phyloP scores from a whole-genome alignment of 495 filamentous ascomycete species.

The Penicillium egyptiacum region DNA sequence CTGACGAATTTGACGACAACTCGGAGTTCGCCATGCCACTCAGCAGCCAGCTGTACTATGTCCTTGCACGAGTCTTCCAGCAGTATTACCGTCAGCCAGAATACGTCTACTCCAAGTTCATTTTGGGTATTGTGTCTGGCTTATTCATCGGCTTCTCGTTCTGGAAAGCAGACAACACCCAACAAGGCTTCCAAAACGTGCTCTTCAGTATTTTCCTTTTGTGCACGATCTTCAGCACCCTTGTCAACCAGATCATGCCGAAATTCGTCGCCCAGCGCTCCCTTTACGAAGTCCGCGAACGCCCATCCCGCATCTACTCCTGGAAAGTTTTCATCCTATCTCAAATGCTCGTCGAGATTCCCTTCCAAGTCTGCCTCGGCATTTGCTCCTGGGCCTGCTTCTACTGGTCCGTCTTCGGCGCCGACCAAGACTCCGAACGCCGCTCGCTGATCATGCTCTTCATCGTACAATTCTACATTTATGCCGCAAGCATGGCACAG shows the following conservation, averaged over 20 bases:
- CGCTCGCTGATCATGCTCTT: slow-evolving; percentile 54
- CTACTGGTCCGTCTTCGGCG: slow-evolving; percentile 48
- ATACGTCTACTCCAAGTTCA: slow-evolving; percentile 51
- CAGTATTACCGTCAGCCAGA: slow-evolving; percentile 54
- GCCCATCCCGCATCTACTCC: slow-evolving; percentile 49
- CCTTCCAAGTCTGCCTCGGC: slow-evolving; percentile 46
- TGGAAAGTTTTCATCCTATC: slow-evolving; percentile 54
- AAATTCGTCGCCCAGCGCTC: slow-evolving; percentile 48
- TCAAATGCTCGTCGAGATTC: slow-evolving; percentile 52
- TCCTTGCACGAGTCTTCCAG: slow-evolving; percentile 46
- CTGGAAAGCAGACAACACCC: slow-evolving; percentile 62
- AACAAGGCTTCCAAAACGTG: slow-evolving; percentile 79
- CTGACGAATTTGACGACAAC: slow-evolving; percentile 19
- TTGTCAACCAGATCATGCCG: slow-evolving; percentile 60
- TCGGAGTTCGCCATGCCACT: slow-evolving; percentile 55
- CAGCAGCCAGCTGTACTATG: slow-evolving; percentile 44
- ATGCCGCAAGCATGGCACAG: slow-evolving; percentile 47
- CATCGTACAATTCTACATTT: slow-evolving; percentile 50
- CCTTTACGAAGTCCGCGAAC: slow-evolving; percentile 53
- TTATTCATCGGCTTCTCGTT: slow-evolving; percentile 91
- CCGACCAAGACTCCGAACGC: slow-evolving; percentile 39
- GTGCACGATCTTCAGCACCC: slow-evolving; percentile 67
- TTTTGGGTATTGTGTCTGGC: slow-evolving; percentile 48
- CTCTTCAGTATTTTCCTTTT: slow-evolving; percentile 83
- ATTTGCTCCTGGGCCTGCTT: slow-evolving; percentile 47